Evolutionary conservation across 768 basidiomycete species (phyloP).

Genomic region (Boletus sp.): DNA sequence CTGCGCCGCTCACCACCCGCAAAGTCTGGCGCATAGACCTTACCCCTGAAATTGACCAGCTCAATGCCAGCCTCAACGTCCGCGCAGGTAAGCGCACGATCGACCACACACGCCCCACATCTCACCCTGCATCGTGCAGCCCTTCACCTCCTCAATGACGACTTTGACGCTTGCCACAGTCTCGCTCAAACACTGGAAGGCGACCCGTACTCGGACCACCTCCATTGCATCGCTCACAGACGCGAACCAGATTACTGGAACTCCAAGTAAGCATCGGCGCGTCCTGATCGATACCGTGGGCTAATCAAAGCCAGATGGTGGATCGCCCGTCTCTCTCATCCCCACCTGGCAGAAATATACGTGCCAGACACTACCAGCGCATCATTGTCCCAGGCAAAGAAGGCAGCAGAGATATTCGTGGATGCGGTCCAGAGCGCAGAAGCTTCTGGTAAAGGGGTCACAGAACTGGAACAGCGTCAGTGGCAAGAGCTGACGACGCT

Average conservation of each 20-base stretch:
- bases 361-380: not conserved
- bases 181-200: slow-evolving; percentile 22
- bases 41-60: slow-evolving; percentile 18
- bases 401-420: slow-evolving; percentile 11
- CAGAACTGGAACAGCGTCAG: slow-evolving; percentile 18
- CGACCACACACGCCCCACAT: not conserved
- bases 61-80: slow-evolving; percentile 13
- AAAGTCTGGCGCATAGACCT: slow-evolving; percentile 17
- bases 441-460: slow-evolving; percentile 5
- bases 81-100: slow-evolving; percentile 7
- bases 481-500: slow-evolving; percentile 22
- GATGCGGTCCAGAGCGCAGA: slow-evolving; percentile 11
- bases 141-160: slow-evolving; percentile 24
- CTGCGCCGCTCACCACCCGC: slow-evolving; percentile 11
- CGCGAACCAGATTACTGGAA: slow-evolving; percentile 25
- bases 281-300: too few species aligned
- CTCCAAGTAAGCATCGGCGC: slow-evolving; percentile 6
- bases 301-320: slow-evolving; percentile 14
- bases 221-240: slow-evolving; percentile 23
- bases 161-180: slow-evolving; percentile 16
- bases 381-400: slow-evolving; percentile 7
- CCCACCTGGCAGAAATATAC: slow-evolving; percentile 18
- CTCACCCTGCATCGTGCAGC: not conserved
- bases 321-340: slow-evolving; percentile 15
- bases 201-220: slow-evolving; percentile 20